phyloP scores from a whole-genome alignment of 1,284 basidiomycete genomes.

The Puccinia triticina region DNA sequence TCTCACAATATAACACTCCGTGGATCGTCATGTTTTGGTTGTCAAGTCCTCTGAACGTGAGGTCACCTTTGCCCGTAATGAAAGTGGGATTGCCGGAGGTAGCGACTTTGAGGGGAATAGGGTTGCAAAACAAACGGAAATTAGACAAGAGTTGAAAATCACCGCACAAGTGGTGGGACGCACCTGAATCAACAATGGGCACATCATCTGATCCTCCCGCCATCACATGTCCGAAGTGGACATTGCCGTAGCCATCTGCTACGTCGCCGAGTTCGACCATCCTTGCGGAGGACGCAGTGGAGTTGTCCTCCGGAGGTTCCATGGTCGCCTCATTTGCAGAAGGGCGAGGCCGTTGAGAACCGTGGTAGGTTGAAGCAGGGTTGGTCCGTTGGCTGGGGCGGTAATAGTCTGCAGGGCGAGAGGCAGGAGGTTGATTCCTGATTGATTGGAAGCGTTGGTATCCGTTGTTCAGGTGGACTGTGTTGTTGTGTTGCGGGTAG shows the following conservation, averaged over 20 bases:
- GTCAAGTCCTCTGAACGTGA: neutral
- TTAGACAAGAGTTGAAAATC: neutral
- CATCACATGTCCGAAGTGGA: neutral
- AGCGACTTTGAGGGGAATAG: neutral
- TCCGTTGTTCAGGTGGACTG: neutral
- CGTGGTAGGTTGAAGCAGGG: too few relatives aligned
- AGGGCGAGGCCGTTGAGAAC: too few relatives aligned
- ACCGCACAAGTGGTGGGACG: neutral
- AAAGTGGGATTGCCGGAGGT: neutral
- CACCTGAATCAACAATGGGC: neutral
- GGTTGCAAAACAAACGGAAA: neutral
- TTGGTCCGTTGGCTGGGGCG: too few relatives aligned
- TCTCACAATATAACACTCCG: conserved; percentile 10
- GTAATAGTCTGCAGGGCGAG: too few relatives aligned
- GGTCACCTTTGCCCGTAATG: neutral
- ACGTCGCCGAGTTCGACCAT: neutral
- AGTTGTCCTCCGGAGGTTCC: too few relatives aligned
- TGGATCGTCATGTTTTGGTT: neutral
- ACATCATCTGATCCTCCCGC: neutral
- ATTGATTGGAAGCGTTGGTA: neutral
- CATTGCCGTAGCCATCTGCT: neutral
- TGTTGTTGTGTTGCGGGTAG: neutral
- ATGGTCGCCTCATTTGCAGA: too few relatives aligned
- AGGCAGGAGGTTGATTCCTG: neutral
- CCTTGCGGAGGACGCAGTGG: too few relatives aligned